These are phyloP conservation scores for Ogataea methanolica DNA, from an alignment of 805 yeast species.

Conservation along the genomic window DNA sequence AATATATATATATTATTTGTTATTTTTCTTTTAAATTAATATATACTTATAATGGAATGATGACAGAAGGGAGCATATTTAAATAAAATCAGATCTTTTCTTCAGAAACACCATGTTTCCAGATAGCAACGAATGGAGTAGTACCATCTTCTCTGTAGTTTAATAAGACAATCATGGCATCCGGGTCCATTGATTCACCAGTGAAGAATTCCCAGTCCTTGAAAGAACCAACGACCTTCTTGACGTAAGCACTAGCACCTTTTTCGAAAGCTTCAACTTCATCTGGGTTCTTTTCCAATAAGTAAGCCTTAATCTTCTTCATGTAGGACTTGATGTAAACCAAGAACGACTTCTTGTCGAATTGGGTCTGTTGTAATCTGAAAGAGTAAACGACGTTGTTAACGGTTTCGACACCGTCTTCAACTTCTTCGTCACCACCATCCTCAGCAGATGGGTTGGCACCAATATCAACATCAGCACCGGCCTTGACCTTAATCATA, in stretches of 20 bases:
- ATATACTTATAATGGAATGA: neutral
- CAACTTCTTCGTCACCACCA: slow-evolving; percentile 76
- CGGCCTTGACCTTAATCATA: slow-evolving; percentile 77
- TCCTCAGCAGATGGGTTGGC: slow-evolving; percentile 99
- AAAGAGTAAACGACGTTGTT: slow-evolving; percentile 98
- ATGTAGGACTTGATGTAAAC: slow-evolving; percentile 98
- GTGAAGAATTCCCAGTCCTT: slow-evolving; percentile 99
- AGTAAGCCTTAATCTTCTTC: slow-evolving; percentile 90
- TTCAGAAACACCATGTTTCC: slow-evolving; percentile 96
- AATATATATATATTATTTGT: neutral
- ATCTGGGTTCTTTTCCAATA: slow-evolving; percentile 88
- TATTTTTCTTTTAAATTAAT: neutral
- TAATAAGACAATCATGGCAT: slow-evolving; percentile 94
- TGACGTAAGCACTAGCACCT: slow-evolving; percentile 95
- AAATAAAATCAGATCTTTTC: slow-evolving; percentile 69
- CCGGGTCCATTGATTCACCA: slow-evolving; percentile 99
- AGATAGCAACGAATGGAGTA: slow-evolving; percentile 95
- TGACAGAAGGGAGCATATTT: neutral
- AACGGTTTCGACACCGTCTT: slow-evolving; percentile 84
- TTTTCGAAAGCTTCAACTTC: slow-evolving; percentile 85
- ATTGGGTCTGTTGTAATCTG: slow-evolving; percentile 93
- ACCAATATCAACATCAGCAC: slow-evolving; percentile 96
- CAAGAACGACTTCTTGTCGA: slow-evolving; percentile 97
- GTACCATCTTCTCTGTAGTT: slow-evolving; percentile 99
- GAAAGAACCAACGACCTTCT: slow-evolving; percentile 93